Conservation (phyloP, 140 eudicot species). For the Ambrosia hybrid region DNA sequence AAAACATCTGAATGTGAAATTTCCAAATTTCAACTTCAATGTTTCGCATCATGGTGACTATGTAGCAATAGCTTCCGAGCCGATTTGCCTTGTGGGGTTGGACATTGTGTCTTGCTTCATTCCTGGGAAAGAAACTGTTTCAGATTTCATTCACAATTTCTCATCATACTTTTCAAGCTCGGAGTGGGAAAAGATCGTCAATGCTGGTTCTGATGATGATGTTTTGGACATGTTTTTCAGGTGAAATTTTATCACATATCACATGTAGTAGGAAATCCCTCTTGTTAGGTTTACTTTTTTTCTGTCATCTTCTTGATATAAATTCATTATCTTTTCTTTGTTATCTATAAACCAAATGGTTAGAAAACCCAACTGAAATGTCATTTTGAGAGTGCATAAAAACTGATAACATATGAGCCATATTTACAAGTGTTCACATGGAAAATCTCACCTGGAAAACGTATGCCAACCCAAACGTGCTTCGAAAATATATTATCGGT, state of each 20-base stretch:
- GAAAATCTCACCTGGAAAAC: no score
- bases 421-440: no score
- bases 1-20: constrained; percentile 21
- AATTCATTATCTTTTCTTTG: neutral
- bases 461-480: no score
- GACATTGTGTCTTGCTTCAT: constrained; percentile 62
- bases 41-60: constrained; percentile 93
- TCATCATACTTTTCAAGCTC: constrained; percentile 60
- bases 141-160: constrained; percentile 58
- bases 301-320: neutral
- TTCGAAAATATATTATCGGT: no score
- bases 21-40: constrained; percentile 83
- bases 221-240: constrained; percentile 59
- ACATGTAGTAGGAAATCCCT: neutral
- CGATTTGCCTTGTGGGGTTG: constrained; percentile 81
- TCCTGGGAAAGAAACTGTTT: constrained; percentile 55
- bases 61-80: constrained; percentile 93
- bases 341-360: no score
- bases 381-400: no score
- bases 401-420: no score
- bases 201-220: constrained; percentile 53
- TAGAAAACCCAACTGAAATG: no score
- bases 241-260: constrained; percentile 29
- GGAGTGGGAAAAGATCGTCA: constrained; percentile 68
- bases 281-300: neutral